Evolutionary conservation across 78 protist genomes (phyloP), one percentile per base, ranked within the genome.

Genomic region (Dictyostelium capitatum): DNA sequence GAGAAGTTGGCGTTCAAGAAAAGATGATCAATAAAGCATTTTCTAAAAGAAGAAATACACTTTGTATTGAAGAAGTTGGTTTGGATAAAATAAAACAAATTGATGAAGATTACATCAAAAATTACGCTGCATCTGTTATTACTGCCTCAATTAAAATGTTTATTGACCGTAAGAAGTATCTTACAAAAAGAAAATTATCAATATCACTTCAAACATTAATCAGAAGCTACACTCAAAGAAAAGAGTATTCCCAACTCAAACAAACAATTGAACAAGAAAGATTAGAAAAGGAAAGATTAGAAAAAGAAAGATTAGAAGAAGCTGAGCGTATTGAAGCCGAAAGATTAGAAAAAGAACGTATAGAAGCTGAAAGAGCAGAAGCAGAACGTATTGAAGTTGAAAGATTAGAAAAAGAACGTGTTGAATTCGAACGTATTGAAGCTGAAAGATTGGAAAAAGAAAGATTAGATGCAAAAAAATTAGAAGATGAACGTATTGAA

Each of bases 361-460:
- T 62, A 10, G 20, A 9, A 9, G 23, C 20, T 20, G 67, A 57
- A 62, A 62, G 28, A 25, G 43, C 2, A 3, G 43, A 37, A 37
- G 43, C 43, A 37, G 43, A 37, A 37, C 1, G 43, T 3, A 1
- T 37, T 3, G 70, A 62, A 62, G 28, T 23, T 6, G 28, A 62
- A 62, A 62, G 37, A 62, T 62, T 62, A 23, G 70, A 62, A 8
- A 62, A n/a, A 59, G 69, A 23, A 59, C n/a, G n/a, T n/a, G n/a
- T n/a, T n/a, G n/a, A n/a, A n/a, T n/a, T n/a, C 2, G 43, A 37
- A 37, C 43, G 43, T 37, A 37, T 51, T 14, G 56, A 51, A 51
- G n/a, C 10, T 4, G 37, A 67, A 32, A 67, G 48, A 67, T 67
- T 67, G 15, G 75, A 67, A 15, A 20, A 67, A 51, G 56, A 67